Evolutionary conservation across 2,329 filamentous ascomycete species (phyloP).

Genomic region (Colletotrichum gloeosporioides): DNA sequence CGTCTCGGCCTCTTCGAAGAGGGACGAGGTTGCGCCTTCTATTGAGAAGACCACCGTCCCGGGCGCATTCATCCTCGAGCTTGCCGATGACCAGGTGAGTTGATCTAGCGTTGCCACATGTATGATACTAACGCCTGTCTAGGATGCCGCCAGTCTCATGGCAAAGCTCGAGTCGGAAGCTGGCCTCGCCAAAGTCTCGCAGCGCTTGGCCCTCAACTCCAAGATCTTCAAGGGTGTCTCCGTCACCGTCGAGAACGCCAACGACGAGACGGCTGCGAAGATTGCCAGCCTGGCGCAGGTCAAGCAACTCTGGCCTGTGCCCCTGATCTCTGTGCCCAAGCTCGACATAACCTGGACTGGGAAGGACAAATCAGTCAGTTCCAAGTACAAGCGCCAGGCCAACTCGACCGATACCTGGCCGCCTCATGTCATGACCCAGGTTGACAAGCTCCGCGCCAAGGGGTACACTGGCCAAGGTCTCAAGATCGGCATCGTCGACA

Average conservation of each 20-base stretch:
- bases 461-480: conserved; percentile 56
- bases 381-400: conserved; percentile 6
- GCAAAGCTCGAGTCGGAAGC: conserved; percentile 2
- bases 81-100: conserved; percentile 52
- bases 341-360: conserved; percentile 48
- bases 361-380: background rate
- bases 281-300: conserved; percentile 48
- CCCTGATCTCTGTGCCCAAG: conserved; percentile 45
- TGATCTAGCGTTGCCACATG: background rate
- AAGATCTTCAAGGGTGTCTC: conserved; percentile 51
- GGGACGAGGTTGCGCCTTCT: conserved; percentile 8
- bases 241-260: conserved; percentile 52
- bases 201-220: conserved; percentile 25
- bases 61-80: conserved; percentile 59
- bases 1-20: background rate
- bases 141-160: conserved; percentile 21
- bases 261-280: conserved; percentile 44
- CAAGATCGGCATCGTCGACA: conserved; percentile 59
- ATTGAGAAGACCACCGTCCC: conserved; percentile 34
- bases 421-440: conserved; percentile 62
- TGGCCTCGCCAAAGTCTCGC: conserved; percentile 14
- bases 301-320: conserved; percentile 56
- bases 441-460: conserved; percentile 54
- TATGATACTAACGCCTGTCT: background rate
- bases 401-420: conserved; percentile 41